Evolutionary conservation across 2,329 filamentous ascomycete genomes (phyloP), one percentile per base, ranked within the genome.

Genomic region (Ophiostoma triangulosporum): DNA sequence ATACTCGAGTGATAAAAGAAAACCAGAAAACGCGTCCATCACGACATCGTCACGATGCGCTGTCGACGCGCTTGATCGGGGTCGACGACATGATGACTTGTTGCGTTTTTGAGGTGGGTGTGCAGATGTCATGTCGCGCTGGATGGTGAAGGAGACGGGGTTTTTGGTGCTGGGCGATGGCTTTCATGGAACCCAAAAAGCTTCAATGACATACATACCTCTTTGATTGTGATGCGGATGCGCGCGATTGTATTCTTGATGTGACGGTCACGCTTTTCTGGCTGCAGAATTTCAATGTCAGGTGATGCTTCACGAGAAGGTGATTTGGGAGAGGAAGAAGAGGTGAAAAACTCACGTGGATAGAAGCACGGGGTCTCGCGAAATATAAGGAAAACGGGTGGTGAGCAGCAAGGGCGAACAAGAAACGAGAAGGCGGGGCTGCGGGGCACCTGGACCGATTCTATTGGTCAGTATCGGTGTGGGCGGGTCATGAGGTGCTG

Each of bases 241-340:
- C 29, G 46, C 17, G 8, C 27, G 8, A 46, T 24, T 50, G 46
- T 24, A 17, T 26, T 40, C 17, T 43, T 22, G 52, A 48, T 54
- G 55, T 31, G 46, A 45, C 31, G 50, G 52, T 57, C 55, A 54
- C 52, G 55, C 53, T 50, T 56, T n/a, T 57, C 56, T 54, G 55
- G 56, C 56, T 60, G 58, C 55, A 59, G 57, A 51, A 58, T 56
- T 50, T 55, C 56, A 26, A 59, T 59, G 59, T 60, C 59, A 60
- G 59, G 59, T 60, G 59, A 60, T 60, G 59, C 57, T 60, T 60
- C 59, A 60, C 59, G 58, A 57, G 58, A 56, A 48, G 46, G 45
- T 31, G n/a, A 46, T 57, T 54, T 50, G 48, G 49, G 31, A 46
- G 45, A 26, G 50, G 20, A 27, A 32, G 33, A 29, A 48, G 50